phyloP scores from a whole-genome alignment of 1,139 yeast genomes.

The Pichia sp. region DNA sequence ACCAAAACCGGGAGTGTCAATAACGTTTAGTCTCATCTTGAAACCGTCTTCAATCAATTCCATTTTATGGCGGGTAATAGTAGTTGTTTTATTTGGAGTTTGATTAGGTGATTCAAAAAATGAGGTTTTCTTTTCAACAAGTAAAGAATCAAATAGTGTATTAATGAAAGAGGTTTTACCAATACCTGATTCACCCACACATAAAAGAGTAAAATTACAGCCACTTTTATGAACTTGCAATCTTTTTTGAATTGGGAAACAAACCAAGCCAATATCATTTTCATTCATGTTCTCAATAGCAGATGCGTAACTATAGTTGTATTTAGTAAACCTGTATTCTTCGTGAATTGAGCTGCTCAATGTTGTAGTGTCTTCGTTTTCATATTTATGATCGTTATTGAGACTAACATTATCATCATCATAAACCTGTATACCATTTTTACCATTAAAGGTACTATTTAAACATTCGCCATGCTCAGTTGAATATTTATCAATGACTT shows the following conservation, averaged over 20 bases:
- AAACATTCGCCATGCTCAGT: neutral
- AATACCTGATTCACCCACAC: conserved; percentile 39
- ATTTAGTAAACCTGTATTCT: neutral
- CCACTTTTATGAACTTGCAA: conserved; percentile 30
- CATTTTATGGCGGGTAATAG: conserved; percentile 35
- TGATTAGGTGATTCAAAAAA: neutral
- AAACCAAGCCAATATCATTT: conserved; percentile 25
- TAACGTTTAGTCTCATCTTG: conserved; percentile 68
- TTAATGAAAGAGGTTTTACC: conserved; percentile 42
- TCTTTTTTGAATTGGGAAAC: conserved; percentile 27
- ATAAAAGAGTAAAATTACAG: conserved; percentile 36
- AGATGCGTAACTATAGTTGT: conserved; percentile 24
- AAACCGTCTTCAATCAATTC: conserved; percentile 74
- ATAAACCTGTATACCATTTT: neutral
- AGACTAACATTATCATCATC: conserved; percentile 1
- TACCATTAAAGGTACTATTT: neutral
- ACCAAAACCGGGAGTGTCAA: conserved; percentile 94
- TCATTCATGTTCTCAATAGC: conserved; percentile 20
- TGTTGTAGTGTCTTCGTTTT: conserved; percentile 11
- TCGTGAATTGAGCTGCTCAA: conserved; percentile 2
- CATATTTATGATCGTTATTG: conserved; percentile 4
- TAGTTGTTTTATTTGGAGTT: conserved; percentile 31
- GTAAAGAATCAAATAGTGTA: conserved; percentile 33
- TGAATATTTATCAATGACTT: neutral
- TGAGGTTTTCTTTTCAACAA: conserved; percentile 5